phyloP scores from a whole-genome alignment of 768 basidiomycete species.

The Chiua virens region DNA sequence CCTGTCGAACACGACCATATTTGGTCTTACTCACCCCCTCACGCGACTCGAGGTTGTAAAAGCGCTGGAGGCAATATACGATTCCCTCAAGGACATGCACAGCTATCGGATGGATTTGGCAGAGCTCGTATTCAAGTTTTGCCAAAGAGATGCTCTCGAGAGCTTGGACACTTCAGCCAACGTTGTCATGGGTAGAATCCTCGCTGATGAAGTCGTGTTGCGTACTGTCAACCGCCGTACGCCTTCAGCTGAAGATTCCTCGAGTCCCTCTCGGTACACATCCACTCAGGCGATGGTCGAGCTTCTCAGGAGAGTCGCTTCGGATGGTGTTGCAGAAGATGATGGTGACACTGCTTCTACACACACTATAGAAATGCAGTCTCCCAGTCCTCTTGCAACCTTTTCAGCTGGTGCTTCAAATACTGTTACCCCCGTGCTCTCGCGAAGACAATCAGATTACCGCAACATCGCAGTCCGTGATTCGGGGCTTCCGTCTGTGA shows the following conservation, averaged over 20 bases:
- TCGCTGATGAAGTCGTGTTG: constrained; percentile 69
- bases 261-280: constrained; percentile 18
- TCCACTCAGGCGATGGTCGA: constrained; percentile 35
- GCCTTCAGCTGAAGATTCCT: constrained; percentile 9
- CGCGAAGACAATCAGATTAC: constrained; percentile 60
- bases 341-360: constrained; percentile 45
- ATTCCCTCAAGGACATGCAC: constrained; percentile 68
- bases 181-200: constrained; percentile 51
- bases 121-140: constrained; percentile 57
- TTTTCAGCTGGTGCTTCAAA: constrained; percentile 32
- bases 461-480: constrained; percentile 43
- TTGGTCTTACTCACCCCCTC: constrained; percentile 43
- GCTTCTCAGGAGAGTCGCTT: constrained; percentile 42
- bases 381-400: constrained; percentile 31
- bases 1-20: constrained; percentile 47
- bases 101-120: constrained; percentile 55
- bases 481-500: constrained; percentile 54
- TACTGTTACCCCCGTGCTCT: constrained; percentile 51
- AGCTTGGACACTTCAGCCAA: constrained; percentile 28
- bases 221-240: constrained; percentile 43
- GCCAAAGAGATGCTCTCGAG: constrained; percentile 35
- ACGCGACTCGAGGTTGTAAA: constrained; percentile 60
- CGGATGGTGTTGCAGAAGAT: constrained; percentile 35
- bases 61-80: constrained; percentile 57
- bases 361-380: constrained; percentile 40